Conservation (phyloP, 164 flowering plant species). For the Buxus sempervirens region DNA sequence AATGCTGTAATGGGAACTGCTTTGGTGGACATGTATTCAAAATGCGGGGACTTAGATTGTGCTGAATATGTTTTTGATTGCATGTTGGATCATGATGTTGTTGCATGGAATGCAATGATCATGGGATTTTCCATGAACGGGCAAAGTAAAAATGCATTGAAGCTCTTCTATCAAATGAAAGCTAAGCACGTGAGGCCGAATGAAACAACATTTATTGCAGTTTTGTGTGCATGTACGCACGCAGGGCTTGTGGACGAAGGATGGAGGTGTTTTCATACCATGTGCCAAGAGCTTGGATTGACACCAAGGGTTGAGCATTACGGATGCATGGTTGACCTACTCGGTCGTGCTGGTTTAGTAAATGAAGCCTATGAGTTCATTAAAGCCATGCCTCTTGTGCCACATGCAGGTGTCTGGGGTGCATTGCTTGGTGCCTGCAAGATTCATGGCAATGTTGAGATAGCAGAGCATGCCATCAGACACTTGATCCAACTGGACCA, state of each 20-base stretch:
- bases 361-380: conserved; percentile 30
- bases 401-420: conserved; percentile 34
- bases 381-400: conserved; percentile 28
- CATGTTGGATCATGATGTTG: conserved; percentile 27
- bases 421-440: conserved; percentile 37
- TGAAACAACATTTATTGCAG: conserved; percentile 35
- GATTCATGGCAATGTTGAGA: conserved; percentile 28
- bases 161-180: conserved; percentile 27
- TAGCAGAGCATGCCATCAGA: conserved; percentile 31
- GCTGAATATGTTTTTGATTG: conserved; percentile 26
- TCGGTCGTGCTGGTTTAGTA: conserved; percentile 36
- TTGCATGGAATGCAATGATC: conserved; percentile 45
- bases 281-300: conserved; percentile 20
- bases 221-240: conserved; percentile 38
- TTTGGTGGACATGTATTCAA: conserved; percentile 39
- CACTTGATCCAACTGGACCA: conserved; percentile 28
- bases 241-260: conserved; percentile 37
- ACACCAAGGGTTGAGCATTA: conserved; percentile 34
- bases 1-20: conserved; percentile 29
- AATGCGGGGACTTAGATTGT: conserved; percentile 37
- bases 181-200: conserved; percentile 28
- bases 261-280: conserved; percentile 17
- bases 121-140: conserved; percentile 40
- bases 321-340: conserved; percentile 35
- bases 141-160: conserved; percentile 24